phyloP scores from a whole-genome alignment of 805 yeast species.

The Metschnikowia bowlesiae region DNA sequence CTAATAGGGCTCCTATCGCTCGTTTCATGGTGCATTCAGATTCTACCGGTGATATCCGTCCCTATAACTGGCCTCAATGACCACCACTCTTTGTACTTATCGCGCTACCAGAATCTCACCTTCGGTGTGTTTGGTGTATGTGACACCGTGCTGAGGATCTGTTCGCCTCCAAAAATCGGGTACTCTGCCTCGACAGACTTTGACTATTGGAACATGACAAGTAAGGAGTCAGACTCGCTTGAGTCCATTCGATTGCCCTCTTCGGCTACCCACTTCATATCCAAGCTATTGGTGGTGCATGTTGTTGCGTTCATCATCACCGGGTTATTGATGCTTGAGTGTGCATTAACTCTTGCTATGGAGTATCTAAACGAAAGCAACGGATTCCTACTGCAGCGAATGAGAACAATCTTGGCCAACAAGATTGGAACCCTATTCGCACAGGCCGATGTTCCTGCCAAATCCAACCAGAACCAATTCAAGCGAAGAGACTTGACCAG shows the following conservation, averaged over 20 bases:
- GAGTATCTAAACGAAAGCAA: constrained; percentile 1
- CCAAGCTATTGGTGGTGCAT: constrained; percentile 40
- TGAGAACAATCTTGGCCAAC: not conserved
- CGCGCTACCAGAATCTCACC: constrained; percentile 28
- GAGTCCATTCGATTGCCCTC: constrained; percentile 34
- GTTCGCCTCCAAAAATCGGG: constrained; percentile 36
- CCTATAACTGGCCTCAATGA: constrained; percentile 32
- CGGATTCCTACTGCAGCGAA: not conserved
- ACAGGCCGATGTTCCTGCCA: not conserved
- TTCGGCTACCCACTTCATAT: constrained; percentile 34
- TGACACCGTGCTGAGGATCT: constrained; percentile 21
- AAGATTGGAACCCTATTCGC: not conserved
- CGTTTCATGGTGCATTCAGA: constrained; percentile 32
- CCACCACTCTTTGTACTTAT: constrained; percentile 24
- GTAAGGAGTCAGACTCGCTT: not conserved
- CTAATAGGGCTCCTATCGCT: constrained; percentile 25
- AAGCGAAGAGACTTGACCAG: constrained; percentile 7
- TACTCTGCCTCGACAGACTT: constrained; percentile 21
- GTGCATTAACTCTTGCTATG: constrained; percentile 2
- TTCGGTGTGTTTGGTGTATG: constrained; percentile 46
- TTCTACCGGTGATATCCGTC: constrained; percentile 39
- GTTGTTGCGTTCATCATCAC: constrained; percentile 35
- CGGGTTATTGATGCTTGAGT: constrained; percentile 11
- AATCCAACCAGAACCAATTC: not conserved
- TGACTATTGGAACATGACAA: not conserved